phyloP scores from a whole-genome alignment of 2,329 filamentous ascomycete genomes.

The Ophiostoma quercus region DNA sequence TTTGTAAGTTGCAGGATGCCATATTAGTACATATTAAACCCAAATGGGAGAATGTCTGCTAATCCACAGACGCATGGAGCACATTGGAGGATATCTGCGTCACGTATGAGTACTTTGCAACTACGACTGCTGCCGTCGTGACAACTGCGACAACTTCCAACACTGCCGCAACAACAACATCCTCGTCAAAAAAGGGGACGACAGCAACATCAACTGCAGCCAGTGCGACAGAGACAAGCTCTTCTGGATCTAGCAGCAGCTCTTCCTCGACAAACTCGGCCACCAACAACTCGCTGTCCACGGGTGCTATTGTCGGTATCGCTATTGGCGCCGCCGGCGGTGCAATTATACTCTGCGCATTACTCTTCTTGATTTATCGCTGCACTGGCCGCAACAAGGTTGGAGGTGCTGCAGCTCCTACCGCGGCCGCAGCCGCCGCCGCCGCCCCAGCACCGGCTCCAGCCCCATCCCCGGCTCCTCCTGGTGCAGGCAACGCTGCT shows the following conservation, averaged over 20 bases:
- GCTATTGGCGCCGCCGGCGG: neutral
- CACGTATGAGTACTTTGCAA: neutral
- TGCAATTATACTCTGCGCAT: neutral
- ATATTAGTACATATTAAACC: neutral
- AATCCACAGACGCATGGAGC: neutral
- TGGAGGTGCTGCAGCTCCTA: neutral
- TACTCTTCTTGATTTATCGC: neutral
- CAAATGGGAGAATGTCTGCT: neutral
- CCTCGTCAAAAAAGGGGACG: neutral
- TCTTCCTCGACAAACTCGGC: neutral
- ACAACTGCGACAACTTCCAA: neutral
- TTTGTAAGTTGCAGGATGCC: neutral
- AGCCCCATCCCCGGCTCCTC: neutral
- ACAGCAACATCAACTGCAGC: neutral
- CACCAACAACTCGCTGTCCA: neutral
- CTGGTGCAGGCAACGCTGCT: neutral
- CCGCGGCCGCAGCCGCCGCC: neutral
- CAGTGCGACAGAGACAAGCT: neutral
- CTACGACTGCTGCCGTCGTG: neutral
- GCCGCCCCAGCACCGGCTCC: neutral
- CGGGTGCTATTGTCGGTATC: neutral
- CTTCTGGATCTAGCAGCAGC: neutral
- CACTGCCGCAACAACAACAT: neutral
- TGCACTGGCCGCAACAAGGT: neutral
- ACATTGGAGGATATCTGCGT: neutral